Evolutionary conservation across 805 yeast genomes (phyloP), one percentile per base, ranked within the genome.

Genomic region (Saccharomycopsis fodiens): DNA sequence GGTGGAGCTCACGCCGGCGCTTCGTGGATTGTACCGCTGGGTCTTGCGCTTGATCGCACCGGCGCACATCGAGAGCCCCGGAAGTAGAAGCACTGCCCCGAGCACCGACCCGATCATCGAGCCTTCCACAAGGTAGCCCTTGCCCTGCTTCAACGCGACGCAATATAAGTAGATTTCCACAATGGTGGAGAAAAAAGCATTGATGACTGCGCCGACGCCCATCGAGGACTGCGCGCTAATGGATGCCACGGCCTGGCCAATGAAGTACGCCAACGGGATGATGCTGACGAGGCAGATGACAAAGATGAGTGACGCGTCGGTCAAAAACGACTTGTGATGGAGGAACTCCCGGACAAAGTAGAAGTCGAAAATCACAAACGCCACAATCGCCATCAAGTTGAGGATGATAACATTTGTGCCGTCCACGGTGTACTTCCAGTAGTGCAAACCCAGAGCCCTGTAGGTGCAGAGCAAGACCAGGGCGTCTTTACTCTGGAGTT

Each of bases 221-320:
- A 93, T 93, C 0, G 97, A 89, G 0, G 97, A 86, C 66, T 93
- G 98, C 0, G 98, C 97, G 4, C 96, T 85, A 48, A 93, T 93
- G 2, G 97, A 89, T 0, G 98, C 98, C n/a, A 93, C 98, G 4
- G 97, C 97, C 63, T 91, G 97, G 3, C 98, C 98, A 55, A 93
- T 89, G 64, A 88, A 93, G 60, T 93, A 91, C 0, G 98, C 97
- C 54, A 93, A 69, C 4, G 98, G 98, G 31, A 93, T 76, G 48
- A 93, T 86, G 1, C 96, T 85, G 41, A 84, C 70, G 47, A 93
- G 65, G 60, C 96, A 84, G 15, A 87, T 65, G 38, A 77, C 68
- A 57, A 93, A 93, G 37, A 87, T 73, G 19, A 79, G 63, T 0
- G 79, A 69, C 16, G 88, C 76, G 56, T 79, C 68, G 1, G 91